Evolutionary conservation across 305 asterid species (phyloP), one percentile per base, ranked within the genome.

Genomic region (Euphrasia arctica): DNA sequence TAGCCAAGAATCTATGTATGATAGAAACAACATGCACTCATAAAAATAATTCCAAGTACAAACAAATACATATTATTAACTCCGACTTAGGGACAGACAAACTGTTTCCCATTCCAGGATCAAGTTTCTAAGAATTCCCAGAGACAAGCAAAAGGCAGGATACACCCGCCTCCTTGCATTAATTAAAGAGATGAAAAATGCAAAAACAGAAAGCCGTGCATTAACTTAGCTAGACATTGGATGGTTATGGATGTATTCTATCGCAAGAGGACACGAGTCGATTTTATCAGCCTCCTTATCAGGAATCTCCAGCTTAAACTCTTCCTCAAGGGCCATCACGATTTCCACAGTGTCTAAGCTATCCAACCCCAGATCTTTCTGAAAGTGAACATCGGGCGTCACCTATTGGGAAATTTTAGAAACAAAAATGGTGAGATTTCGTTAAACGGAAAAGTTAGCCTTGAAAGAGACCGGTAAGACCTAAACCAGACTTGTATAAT

Each of bases 281-380:
- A 90, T 85, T 75, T 81, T 85, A 72, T 83, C 91, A 27, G 88
- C 97, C 72, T 89, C 95, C 80, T 83, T 85, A 79, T 90, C 91
- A 0, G 94, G 95, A 54, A 87, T 87, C 77, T 90, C 95, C 60
- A 90, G 83, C 77, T 85, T 87, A 58, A 90, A 90, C 77, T 90
- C 97, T 80, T 86, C 95, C 77, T 89, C 95, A 0, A 90, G 67
- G 47, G 97, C 95, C 96, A 90, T 90, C 67, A 90, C 95, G 47
- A 90, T 81, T 83, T 90, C 97, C 65, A 90, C 96, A 1, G 69
- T 81, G 78, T 90, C 97, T 70, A 90, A 85, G 84, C 97, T 90
- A 75, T 87, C 97, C 73, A 90, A 73, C 56, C 96, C 96, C 78
- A 90, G 75, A 76, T 90, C 97, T 70, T 85, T 90, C 75, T 87